These are phyloP conservation scores for Coniochaeta prunicola DNA, from an alignment of 2,329 filamentous ascomycete species.

Conservation along the genomic window DNA sequence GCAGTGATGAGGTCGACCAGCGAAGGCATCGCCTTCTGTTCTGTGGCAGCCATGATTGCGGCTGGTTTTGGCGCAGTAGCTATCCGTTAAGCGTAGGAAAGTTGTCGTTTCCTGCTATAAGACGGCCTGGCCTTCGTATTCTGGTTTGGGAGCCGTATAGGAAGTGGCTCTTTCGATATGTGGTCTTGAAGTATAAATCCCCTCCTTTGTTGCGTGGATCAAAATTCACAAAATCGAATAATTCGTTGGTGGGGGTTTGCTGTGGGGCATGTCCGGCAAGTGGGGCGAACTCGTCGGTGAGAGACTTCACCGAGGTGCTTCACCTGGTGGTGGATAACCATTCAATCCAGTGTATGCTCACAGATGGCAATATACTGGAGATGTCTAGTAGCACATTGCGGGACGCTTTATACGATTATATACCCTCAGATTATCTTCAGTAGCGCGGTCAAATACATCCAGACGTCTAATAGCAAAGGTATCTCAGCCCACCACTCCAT, in stretches of 20 bases:
- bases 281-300: background rate
- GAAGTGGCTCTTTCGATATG: background rate
- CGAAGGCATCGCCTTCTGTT: constrained; percentile 9
- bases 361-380: background rate
- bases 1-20: constrained; percentile 59
- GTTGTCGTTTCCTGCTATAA: background rate
- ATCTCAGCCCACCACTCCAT: too few species aligned
- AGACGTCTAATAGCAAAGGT: too few species aligned
- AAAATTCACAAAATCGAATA: constrained; percentile 14
- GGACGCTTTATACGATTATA: too few species aligned
- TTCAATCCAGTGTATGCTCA: background rate
- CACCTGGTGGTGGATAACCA: too few species aligned
- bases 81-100: background rate
- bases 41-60: constrained; percentile 14
- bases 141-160: too few species aligned
- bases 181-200: background rate
- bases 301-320: background rate
- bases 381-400: too few species aligned
- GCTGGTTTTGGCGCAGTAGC: background rate
- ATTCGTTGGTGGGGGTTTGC: constrained; percentile 13
- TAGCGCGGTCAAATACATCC: too few species aligned
- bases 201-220: background rate
- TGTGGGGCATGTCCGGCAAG: background rate
- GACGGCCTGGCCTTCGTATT: too few species aligned
- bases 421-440: too few species aligned